Conservation (phyloP, 768 basidiomycete genomes). For the Psilocybe subaeruginosa region DNA sequence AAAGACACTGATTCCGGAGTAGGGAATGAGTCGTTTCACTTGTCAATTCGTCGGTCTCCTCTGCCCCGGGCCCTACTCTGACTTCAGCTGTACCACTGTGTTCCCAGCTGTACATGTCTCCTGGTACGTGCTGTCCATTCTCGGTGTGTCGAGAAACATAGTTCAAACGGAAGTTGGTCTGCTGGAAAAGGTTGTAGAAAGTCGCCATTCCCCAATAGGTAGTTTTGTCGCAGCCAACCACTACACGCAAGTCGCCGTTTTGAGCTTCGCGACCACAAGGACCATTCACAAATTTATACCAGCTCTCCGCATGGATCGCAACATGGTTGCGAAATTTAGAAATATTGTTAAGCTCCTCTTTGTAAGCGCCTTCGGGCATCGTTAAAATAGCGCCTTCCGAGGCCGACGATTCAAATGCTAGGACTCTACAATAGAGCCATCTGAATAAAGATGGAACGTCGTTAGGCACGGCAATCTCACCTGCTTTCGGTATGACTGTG, state of each 20-base stretch:
- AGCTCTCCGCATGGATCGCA: slow-evolving; percentile 9
- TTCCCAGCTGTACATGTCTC: neutral
- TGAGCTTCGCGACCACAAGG: slow-evolving; percentile 9
- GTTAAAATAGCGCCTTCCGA: slow-evolving; percentile 34
- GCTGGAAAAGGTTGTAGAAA: slow-evolving; percentile 1
- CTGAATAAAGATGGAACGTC: neutral
- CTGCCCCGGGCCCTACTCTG: neutral
- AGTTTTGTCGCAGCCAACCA: slow-evolving; percentile 20
- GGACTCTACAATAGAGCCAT: slow-evolving; percentile 2
- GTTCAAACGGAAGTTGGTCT: neutral
- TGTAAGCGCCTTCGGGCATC: slow-evolving; percentile 31
- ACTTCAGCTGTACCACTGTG: slow-evolving; percentile 8
- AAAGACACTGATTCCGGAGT: slow-evolving; percentile 14
- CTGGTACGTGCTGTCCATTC: neutral
- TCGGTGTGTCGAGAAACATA: neutral
- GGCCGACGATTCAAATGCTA: slow-evolving; percentile 18
- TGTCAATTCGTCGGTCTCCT: neutral
- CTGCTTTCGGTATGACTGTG: neutral
- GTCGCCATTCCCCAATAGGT: slow-evolving; percentile 18
- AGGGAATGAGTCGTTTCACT: neutral
- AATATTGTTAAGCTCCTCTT: slow-evolving; percentile 4
- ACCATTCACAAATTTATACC: slow-evolving; percentile 20
- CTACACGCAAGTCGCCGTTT: slow-evolving; percentile 22
- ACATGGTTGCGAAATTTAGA: slow-evolving; percentile 6
- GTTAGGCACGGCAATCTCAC: neutral